A percentile compares a stretch with the other conserved stretches of the same genome.
These are phyloP conservation scores for Clausena lansium DNA, from an alignment of 345 rosid genomes.

Conservation along the genomic window DNA sequence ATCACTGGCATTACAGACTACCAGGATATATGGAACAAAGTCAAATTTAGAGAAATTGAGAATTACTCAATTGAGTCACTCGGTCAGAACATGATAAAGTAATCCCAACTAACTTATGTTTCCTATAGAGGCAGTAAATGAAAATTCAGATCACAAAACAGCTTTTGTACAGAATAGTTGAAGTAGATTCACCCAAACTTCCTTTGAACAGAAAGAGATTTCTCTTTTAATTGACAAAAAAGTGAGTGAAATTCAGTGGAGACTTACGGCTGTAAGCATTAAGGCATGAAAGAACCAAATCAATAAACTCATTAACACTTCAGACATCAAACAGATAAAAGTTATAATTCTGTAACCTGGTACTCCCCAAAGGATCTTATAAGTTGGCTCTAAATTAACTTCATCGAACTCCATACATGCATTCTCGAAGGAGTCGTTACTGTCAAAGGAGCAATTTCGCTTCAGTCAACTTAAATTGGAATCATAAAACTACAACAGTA, in stretches of 20 bases:
- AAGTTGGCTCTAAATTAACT: slow-evolving; percentile 81
- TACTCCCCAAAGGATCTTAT: slow-evolving; percentile 92
- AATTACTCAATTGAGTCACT: neutral
- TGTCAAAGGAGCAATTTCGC: slow-evolving; percentile 26
- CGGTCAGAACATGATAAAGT: slow-evolving; percentile 2
- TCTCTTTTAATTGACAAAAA: neutral
- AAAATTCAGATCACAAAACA: neutral
- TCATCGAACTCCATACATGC: slow-evolving; percentile 99
- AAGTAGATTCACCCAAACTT: neutral
- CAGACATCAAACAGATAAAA: neutral
- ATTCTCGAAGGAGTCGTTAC: slow-evolving; percentile 78
- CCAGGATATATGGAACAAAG: neutral
- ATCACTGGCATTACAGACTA: neutral
- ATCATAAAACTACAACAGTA: neutral
- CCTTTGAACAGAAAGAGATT: neutral
- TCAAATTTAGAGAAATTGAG: neutral
- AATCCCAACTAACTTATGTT: neutral
- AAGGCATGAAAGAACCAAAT: neutral
- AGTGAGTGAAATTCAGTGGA: neutral
- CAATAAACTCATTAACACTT: slow-evolving; percentile 2
- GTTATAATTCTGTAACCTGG: slow-evolving; percentile 59
- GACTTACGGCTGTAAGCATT: neutral
- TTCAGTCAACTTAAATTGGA: neutral
- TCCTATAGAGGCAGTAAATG: neutral
- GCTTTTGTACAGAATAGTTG: neutral